Evolutionary conservation across 768 basidiomycete genomes (phyloP), one percentile per base, ranked within the genome.

Genomic region (Sutorius australiensis): DNA sequence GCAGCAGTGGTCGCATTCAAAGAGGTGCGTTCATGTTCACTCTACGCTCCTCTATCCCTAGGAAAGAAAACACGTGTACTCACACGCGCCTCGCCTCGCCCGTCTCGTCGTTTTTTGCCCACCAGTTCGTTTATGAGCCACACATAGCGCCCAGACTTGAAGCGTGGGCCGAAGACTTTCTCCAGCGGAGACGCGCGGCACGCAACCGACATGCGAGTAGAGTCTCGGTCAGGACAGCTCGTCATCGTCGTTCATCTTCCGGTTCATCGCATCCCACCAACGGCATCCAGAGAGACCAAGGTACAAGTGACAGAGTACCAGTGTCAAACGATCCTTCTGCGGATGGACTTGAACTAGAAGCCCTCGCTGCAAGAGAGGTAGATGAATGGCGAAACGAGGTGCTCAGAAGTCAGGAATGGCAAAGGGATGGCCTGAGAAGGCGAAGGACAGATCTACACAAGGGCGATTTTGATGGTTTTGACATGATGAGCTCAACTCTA

Each of bases 51-150:
- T n/a, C 27, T n/a, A 45, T 34, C 37, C 21, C 39, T 19, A 4
- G 17, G 41, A 34, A 38, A 21, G 38, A 50, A 50, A 54, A 57
- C 63, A 60, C 42, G 54, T 61, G 58, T 49, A 40, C 63, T 58
- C 50, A 62, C 63, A 54, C 61, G 52, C 44, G 37, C 38, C 19
- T 46, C 38, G 33, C 24, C 17, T 30, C 50, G 21, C 21, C 30
- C 9, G 16, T 28, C 21, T 5, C 13, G 16, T 3, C 13, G 2
- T 31, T 12, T 12, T 31, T 16, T 36, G 30, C 28, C 17, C 39
- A 41, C 33, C 53, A 88, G 86, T 81, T 82, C 50, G 78, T 88
- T 28, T 87, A 85, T 52, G 84, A 84, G 56, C 85, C 85, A 10
- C 84, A 86, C 53, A 76, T 87, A 52, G 83, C 83, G 17, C 85